Evolutionary conservation across 805 yeast genomes (phyloP).

Genomic region (Blastobotrys chiropterorum): DNA sequence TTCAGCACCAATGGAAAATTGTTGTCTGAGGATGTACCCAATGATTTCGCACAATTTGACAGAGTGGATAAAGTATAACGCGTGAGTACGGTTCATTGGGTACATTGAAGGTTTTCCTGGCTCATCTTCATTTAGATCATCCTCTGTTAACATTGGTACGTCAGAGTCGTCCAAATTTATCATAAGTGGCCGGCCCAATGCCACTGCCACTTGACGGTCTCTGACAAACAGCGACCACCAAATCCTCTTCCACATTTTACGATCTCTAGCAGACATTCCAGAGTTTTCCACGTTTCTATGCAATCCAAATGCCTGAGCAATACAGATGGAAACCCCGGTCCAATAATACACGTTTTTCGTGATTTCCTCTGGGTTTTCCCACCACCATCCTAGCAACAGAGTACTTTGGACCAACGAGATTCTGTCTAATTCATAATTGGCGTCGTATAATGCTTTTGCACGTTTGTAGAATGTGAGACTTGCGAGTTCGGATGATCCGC

Average conservation of each 20-base stretch:
- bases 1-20: conserved; percentile 64
- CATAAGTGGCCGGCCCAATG: conserved; percentile 66
- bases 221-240: conserved; percentile 77
- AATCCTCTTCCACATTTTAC: conserved; percentile 53
- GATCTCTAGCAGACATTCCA: conserved; percentile 36
- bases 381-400: conserved; percentile 56
- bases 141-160: conserved; percentile 62
- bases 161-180: conserved; percentile 70
- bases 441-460: conserved; percentile 69
- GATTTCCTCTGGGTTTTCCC: conserved; percentile 70
- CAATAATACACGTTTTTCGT: conserved; percentile 62
- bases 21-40: conserved; percentile 62
- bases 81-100: conserved; percentile 43
- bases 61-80: conserved; percentile 53
- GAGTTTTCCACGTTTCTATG: conserved; percentile 48
- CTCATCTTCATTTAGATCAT: conserved; percentile 55
- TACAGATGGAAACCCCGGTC: conserved; percentile 61
- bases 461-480: conserved; percentile 58
- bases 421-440: conserved; percentile 61
- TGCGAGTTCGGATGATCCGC: conserved; percentile 44
- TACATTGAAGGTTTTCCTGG: conserved; percentile 34
- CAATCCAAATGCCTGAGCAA: conserved; percentile 72
- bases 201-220: conserved; percentile 63
- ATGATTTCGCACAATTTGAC: conserved; percentile 65
- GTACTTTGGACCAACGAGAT: conserved; percentile 56